Percentiles rank a stretch among this genome's conserved stretches.
phyloP scores from a whole-genome alignment of 2,329 filamentous ascomycete genomes.

The Colletotrichum lini region DNA sequence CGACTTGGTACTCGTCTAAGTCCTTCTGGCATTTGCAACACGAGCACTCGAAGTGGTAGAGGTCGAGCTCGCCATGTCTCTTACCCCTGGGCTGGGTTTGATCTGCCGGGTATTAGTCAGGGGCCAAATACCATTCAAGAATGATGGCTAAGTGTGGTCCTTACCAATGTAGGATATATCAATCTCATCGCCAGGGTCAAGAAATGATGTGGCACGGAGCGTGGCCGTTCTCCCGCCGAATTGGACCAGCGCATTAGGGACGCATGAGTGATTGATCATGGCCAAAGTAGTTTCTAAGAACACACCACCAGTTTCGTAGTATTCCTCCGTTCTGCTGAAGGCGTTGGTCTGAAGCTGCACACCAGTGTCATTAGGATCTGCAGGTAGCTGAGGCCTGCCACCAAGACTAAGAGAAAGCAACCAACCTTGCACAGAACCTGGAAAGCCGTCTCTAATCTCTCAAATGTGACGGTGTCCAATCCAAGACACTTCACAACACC shows the following conservation, averaged over 20 bases:
- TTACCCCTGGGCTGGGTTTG: conserved; percentile 60
- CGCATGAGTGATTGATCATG: conserved; percentile 75
- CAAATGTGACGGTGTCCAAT: conserved; percentile 57
- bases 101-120: conserved; percentile 54
- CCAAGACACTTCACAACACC: conserved; percentile 30
- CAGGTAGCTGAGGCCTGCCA: background rate
- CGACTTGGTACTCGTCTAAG: conserved; percentile 69
- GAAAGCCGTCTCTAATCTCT: conserved; percentile 55
- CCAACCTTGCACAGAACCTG: conserved; percentile 69
- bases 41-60: conserved; percentile 68
- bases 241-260: conserved; percentile 71
- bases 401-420: conserved; percentile 16
- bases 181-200: conserved; percentile 69
- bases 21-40: conserved; percentile 66
- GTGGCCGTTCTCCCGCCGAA: conserved; percentile 67
- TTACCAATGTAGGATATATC: conserved; percentile 74
- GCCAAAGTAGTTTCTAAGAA: conserved; percentile 70
- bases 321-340: conserved; percentile 69
- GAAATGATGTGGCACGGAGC: conserved; percentile 64
- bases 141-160: conserved; percentile 36
- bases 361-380: conserved; percentile 36
- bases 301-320: conserved; percentile 63
- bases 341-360: conserved; percentile 73
- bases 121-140: background rate
- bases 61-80: conserved; percentile 59